Base-by-base conservation (phyloP, 1,284 basidiomycete genomes). In the Moniliella sp. region DNA sequence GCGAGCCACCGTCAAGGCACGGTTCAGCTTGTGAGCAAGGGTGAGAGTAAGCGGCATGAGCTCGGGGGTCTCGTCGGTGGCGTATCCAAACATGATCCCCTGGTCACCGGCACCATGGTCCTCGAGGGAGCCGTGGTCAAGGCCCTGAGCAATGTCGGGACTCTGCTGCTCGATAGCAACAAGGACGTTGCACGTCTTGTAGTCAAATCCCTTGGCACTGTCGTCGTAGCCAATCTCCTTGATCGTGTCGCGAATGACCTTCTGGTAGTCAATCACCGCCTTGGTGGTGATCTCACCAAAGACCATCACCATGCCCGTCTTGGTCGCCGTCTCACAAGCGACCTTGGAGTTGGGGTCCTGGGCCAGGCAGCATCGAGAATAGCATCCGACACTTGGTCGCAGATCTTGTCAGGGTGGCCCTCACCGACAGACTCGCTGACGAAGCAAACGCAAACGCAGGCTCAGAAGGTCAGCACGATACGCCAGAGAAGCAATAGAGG, bases 271-370 rank as follows among this genome's bases (percentile, higher is more conserved):
- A 62, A 99, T 58, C 51, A 71, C 67, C 36, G 82, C 84, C 67
- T 83, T 84, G 70, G 91, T 94, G 59, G 79, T 79, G 67, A 97
- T 97, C 65, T 99, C 91, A 63, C 91, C 91, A 58, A 97, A 97
- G 64, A 99, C 64, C 61, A 65, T 63, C 47, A 65, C 63, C 58
- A 63, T 61, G 43, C 62, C 62, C 15, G 62, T 63, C 54, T 63
- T 63, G 45, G 55, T 48, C 26, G 62, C 62, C 14, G 59, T 61
- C 45, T 61, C 51, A 45, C 54, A 52, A 29, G 56, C 57, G 32
- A 61, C 58, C 72, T 97, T 97, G 64, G 86, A 93, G 68, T 66
- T 76, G 29, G 86, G 86, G 65, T 97, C 88, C 66, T 93, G 73
- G 40, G 71, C 75, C 42, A 99, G 73, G 70, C 91, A 97, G 91